These are phyloP conservation scores for Chrysanthemum lavandulifolium DNA, from an alignment of 129 eudicot genomes.

Conservation along the genomic window DNA sequence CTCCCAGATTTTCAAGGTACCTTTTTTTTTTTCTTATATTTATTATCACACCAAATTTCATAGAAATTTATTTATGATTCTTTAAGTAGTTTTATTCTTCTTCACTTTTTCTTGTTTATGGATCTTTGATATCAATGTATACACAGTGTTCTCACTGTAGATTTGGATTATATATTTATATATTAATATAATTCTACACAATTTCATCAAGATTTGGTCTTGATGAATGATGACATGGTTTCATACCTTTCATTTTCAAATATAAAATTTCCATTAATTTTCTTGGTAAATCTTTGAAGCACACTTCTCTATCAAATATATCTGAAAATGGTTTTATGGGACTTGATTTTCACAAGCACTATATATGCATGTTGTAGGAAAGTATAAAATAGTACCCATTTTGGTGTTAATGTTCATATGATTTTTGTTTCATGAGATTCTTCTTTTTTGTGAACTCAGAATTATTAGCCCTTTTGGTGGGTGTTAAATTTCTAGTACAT, in stretches of 20 bases:
- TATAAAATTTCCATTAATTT: not conserved
- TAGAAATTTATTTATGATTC: not conserved
- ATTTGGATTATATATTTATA: constrained; percentile 1
- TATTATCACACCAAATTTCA: not conserved
- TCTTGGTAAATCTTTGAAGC: constrained; percentile 25
- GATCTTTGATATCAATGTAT: constrained; percentile 1
- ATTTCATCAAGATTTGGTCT: constrained; percentile 33
- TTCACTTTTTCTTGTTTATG: not conserved
- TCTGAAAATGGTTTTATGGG: constrained; percentile 8
- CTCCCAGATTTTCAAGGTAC: constrained; percentile 21
- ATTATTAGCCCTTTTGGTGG: constrained; percentile 45
- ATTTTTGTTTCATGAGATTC: constrained; percentile 52
- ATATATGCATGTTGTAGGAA: constrained; percentile 24
- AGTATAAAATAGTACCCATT: constrained; percentile 24
- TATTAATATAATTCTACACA: not conserved
- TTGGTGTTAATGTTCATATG: constrained; percentile 35
- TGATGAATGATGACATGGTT: constrained; percentile 6
- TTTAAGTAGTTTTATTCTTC: not conserved
- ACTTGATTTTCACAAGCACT: too few species aligned
- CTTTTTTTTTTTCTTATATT: not conserved
- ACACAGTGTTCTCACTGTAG: constrained; percentile 18
- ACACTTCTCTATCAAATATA: constrained; percentile 21
- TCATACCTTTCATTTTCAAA: not conserved
- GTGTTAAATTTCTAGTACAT: constrained; percentile 48
- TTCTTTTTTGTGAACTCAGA: constrained; percentile 34